Conservation (phyloP, 805 yeast genomes). For the Starmerella scarabaei region DNA sequence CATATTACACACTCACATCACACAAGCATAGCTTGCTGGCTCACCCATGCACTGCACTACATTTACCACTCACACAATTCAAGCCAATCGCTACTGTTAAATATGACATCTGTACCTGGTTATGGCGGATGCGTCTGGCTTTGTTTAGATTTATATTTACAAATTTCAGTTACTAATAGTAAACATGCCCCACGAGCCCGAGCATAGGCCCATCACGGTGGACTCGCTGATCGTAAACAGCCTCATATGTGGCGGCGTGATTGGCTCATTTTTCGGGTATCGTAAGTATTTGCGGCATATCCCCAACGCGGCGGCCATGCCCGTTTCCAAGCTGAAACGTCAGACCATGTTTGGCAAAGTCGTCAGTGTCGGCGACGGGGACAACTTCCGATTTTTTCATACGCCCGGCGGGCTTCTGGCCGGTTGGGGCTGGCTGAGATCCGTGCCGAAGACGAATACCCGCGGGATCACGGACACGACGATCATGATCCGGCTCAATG, state of each 20-base stretch:
- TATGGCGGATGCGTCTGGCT: too few species aligned
- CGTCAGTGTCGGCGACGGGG: conserved; percentile 90
- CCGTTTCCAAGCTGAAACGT: conserved; percentile 33
- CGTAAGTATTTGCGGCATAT: conserved; percentile 38
- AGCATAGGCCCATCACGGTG: conserved; percentile 10
- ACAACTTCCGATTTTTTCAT: conserved; percentile 83
- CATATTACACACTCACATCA: too few species aligned
- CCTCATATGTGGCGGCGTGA: conserved; percentile 25
- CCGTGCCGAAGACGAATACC: conserved; percentile 42
- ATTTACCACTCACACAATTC: too few species aligned
- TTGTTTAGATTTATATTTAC: too few species aligned
- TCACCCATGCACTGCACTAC: too few species aligned
- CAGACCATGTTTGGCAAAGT: conserved; percentile 55
- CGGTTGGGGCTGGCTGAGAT: conserved; percentile 91
- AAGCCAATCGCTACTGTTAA: too few species aligned
- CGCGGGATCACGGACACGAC: conserved; percentile 48
- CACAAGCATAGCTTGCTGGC: too few species aligned
- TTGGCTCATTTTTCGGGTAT: conserved; percentile 36
- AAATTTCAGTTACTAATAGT: not conserved
- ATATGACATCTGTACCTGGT: too few species aligned
- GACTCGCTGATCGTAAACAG: conserved; percentile 8
- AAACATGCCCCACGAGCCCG: conserved; percentile 17
- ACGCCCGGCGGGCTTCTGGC: conserved; percentile 78
- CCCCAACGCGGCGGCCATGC: conserved; percentile 39
- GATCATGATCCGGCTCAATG: conserved; percentile 69